These are phyloP conservation scores for Pichia sp. DNA, from an alignment of 1,139 yeast genomes.

Conservation along the genomic window DNA sequence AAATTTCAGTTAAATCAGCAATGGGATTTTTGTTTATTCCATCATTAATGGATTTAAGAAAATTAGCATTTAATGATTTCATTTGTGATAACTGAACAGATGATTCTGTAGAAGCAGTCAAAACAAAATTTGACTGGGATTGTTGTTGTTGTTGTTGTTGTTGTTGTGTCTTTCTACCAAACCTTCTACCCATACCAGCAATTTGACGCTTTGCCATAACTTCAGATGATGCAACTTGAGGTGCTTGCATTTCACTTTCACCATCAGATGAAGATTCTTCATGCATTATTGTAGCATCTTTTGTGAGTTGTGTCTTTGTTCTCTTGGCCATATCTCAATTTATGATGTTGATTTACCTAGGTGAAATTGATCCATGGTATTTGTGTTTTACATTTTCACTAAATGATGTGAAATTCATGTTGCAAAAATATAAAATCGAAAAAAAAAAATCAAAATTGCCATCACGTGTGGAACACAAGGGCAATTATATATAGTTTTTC, in stretches of 20 bases:
- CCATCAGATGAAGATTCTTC: conserved; percentile 35
- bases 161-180: conserved; percentile 2
- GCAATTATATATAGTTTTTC: neutral
- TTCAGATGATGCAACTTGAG: conserved; percentile 48
- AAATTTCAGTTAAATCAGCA: conserved; percentile 51
- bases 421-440: neutral
- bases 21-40: conserved; percentile 42
- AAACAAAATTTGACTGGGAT: no score
- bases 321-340: conserved; percentile 39
- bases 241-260: conserved; percentile 26
- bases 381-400: neutral
- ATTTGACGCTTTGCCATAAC: conserved; percentile 60
- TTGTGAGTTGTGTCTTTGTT: conserved; percentile 40
- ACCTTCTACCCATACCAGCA: conserved; percentile 21
- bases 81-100: conserved; percentile 34
- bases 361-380: no score
- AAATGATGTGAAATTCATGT: neutral
- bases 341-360: neutral
- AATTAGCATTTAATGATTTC: conserved; percentile 64
- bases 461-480: neutral
- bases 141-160: conserved; percentile 6
- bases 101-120: no score
- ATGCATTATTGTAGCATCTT: conserved; percentile 42
- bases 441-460: no score
- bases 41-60: conserved; percentile 44